These are phyloP conservation scores for Cucurbita maxima DNA, from an alignment of 306 rosid genomes.

Conservation along the genomic window DNA sequence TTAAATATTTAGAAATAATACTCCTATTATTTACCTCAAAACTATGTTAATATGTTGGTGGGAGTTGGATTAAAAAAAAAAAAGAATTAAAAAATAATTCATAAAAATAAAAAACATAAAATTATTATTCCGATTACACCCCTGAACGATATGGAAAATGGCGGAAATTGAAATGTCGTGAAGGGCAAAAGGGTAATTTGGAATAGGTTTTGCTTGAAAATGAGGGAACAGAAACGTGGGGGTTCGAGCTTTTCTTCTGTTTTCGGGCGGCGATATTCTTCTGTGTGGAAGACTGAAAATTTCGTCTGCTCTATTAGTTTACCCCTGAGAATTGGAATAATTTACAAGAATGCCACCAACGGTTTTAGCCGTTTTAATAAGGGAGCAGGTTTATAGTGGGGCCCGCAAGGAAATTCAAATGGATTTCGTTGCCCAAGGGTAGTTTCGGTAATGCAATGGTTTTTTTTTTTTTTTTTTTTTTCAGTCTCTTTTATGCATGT, in stretches of 20 bases:
- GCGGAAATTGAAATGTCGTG: slow-evolving; percentile 1
- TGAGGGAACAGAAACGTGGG: slow-evolving; percentile 20
- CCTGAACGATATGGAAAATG: not conserved
- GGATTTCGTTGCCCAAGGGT: not conserved
- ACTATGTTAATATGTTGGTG: not conserved
- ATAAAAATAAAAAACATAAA: not conserved
- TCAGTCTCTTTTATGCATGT: not conserved
- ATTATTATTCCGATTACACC: not conserved
- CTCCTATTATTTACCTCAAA: too few relatives aligned
- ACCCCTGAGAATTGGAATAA: not conserved
- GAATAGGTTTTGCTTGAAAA: not conserved
- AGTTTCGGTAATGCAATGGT: not conserved
- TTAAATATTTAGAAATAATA: not conserved
- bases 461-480: not conserved
- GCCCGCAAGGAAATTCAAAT: slow-evolving; percentile 4
- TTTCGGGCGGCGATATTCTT: slow-evolving; percentile 20
- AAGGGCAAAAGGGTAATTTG: slow-evolving; percentile 12
- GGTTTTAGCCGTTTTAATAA: slow-evolving; percentile 15
- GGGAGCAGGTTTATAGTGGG: not conserved
- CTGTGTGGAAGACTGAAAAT: slow-evolving; percentile 20
- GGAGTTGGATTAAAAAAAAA: not conserved
- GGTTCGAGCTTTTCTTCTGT: slow-evolving; percentile 10
- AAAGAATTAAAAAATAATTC: slow-evolving; percentile 1
- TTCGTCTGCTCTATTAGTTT: slow-evolving; percentile 16
- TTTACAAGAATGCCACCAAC: slow-evolving; percentile 26